Conservation (phyloP, 2,329 filamentous ascomycete species). For the Trichoderma sp. region DNA sequence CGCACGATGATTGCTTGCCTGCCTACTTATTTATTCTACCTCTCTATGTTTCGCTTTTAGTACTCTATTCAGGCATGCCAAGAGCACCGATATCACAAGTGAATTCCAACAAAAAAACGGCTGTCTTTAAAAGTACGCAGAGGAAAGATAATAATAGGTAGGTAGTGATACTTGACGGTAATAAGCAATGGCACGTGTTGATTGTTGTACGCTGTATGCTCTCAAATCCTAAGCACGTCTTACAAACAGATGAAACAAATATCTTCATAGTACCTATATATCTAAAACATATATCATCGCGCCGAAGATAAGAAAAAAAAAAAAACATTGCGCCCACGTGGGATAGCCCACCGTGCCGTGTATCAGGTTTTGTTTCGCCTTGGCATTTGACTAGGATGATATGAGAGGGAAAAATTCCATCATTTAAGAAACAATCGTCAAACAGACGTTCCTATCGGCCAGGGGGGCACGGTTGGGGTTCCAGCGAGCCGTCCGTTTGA, state of each 20-base stretch:
- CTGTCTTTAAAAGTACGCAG: background rate
- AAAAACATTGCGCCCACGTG: background rate
- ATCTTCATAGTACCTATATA: background rate
- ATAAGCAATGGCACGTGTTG: background rate
- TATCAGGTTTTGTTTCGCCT: conserved; percentile 19
- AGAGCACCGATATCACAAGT: background rate
- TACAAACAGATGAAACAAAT: background rate
- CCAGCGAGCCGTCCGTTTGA: background rate
- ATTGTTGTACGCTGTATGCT: no score
- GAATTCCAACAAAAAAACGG: background rate
- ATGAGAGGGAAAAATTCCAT: background rate
- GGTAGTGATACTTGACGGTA: background rate
- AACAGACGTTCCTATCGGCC: conserved; percentile 1
- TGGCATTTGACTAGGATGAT: background rate
- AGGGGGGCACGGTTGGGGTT: background rate
- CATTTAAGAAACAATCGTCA: conserved; percentile 26
- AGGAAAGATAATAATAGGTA: background rate
- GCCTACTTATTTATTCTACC: background rate
- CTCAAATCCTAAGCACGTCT: background rate
- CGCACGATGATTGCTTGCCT: background rate
- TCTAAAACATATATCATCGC: background rate
- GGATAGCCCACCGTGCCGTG: background rate
- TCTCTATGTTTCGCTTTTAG: background rate
- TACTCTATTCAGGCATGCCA: background rate
- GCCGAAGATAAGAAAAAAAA: background rate